Evolutionary conservation across 257 asterid genomes (phyloP).

Genomic region (Solanum paucissectum): DNA sequence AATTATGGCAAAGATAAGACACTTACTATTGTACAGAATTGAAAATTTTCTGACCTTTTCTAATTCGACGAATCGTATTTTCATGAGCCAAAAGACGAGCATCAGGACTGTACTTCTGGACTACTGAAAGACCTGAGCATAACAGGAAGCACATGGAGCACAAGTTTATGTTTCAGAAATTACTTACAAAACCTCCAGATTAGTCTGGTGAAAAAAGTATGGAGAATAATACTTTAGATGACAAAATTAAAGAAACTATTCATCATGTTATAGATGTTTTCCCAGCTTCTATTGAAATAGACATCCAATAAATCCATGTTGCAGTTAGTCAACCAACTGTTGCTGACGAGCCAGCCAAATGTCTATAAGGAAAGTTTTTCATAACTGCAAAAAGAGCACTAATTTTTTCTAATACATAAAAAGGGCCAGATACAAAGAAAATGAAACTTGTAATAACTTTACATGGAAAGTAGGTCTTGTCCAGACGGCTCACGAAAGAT

Average conservation of each 20-base stretch:
- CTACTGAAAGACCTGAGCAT: slow-evolving; percentile 69
- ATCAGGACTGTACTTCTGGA: slow-evolving; percentile 76
- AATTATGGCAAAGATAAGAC: neutral
- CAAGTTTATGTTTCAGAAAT: neutral
- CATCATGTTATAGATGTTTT: neutral
- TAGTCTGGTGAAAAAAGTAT: neutral
- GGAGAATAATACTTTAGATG: neutral
- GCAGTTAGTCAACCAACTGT: neutral
- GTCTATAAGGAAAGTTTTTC: neutral
- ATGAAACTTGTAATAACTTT: neutral
- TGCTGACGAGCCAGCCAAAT: neutral
- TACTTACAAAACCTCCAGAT: neutral
- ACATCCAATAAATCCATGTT: neutral
- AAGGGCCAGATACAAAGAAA: neutral
- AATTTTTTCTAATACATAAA: neutral
- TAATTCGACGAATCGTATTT: slow-evolving; percentile 52
- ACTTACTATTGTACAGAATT: neutral
- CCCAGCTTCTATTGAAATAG: neutral
- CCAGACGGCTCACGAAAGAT: neutral
- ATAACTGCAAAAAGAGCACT: neutral
- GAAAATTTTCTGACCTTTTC: slow-evolving; percentile 40
- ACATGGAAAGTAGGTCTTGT: neutral
- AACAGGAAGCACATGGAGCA: neutral
- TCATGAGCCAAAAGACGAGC: slow-evolving; percentile 81
- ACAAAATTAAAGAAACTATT: neutral